Percentiles rank a stretch among this genome's conserved stretches.
Conservation (phyloP, 2,329 filamentous ascomycete species). For the Fonsecaea monophora region DNA sequence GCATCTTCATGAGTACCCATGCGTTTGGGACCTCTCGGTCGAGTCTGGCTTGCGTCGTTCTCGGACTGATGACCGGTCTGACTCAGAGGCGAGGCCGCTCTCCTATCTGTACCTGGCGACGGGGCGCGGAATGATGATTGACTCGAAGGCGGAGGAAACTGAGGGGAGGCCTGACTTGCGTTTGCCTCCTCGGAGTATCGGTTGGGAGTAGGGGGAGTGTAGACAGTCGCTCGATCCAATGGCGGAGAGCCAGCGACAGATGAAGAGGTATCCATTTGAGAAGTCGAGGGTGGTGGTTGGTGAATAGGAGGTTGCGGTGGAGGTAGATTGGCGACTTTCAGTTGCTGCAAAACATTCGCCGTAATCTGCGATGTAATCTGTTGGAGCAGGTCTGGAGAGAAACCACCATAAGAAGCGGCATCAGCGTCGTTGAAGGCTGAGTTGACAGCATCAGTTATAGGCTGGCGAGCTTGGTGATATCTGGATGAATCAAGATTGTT, state of each 20-base stretch:
- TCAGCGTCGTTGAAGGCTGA: constrained; percentile 62
- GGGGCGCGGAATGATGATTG: constrained; percentile 39
- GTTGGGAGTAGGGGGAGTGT: constrained; percentile 63
- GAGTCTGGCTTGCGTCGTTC: constrained; percentile 38
- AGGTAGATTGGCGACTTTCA: constrained; percentile 55
- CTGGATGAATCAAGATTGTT: constrained; percentile 26
- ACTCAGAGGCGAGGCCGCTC: constrained; percentile 47
- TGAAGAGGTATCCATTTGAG: constrained; percentile 42
- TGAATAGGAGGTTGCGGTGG: constrained; percentile 39
- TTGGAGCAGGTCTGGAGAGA: constrained; percentile 67
- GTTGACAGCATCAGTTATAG: constrained; percentile 64
- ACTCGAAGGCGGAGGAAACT: constrained; percentile 30
- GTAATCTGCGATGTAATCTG: constrained; percentile 65
- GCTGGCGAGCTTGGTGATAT: constrained; percentile 47
- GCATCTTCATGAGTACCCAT: constrained; percentile 55
- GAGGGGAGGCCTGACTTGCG: constrained; percentile 26
- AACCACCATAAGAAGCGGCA: constrained; percentile 50
- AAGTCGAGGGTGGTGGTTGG: constrained; percentile 43
- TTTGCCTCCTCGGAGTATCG: constrained; percentile 39
- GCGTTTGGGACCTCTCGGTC: constrained; percentile 47
- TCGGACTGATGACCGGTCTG: constrained; percentile 46
- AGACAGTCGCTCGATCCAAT: constrained; percentile 51
- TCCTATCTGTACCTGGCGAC: constrained; percentile 40
- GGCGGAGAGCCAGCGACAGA: constrained; percentile 53
- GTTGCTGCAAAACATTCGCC: constrained; percentile 64